Evolutionary conservation across 2,329 filamentous ascomycete genomes (phyloP).

Genomic region (Penicillium glabrum): DNA sequence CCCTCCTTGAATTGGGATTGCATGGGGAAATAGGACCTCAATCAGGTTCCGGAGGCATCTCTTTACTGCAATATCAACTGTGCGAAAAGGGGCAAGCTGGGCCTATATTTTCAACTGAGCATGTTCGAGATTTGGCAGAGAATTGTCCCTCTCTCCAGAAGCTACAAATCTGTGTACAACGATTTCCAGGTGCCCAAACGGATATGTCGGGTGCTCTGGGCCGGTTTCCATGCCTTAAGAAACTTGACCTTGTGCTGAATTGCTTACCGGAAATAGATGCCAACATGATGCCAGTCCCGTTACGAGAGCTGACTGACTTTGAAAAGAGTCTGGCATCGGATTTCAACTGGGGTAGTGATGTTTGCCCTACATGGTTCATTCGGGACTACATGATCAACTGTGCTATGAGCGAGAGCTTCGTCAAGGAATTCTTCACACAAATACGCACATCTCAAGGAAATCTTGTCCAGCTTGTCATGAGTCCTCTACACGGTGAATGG

Average conservation of each 20-base stretch:
- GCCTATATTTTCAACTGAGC: background rate
- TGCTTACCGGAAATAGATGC: background rate
- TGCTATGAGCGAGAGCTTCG: background rate
- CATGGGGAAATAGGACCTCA: background rate
- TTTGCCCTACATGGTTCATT: background rate
- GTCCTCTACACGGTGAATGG: background rate
- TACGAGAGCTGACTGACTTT: background rate
- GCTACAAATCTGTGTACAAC: background rate
- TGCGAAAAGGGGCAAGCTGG: background rate
- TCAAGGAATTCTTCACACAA: background rate
- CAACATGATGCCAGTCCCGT: background rate
- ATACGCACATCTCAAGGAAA: background rate
- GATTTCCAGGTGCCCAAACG: background rate
- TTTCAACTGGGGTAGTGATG: background rate
- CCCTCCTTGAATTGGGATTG: background rate
- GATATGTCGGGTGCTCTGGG: background rate
- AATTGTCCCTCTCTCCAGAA: background rate
- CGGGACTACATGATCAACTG: background rate
- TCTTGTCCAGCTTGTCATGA: background rate
- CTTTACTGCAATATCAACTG: background rate
- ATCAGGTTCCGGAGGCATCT: too few relatives aligned
- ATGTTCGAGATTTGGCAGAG: background rate
- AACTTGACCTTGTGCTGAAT: background rate
- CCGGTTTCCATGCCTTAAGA: background rate
- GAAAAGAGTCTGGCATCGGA: background rate